Percentiles rank a stretch among this genome's conserved stretches.
Evolutionary conservation across 371 early-diverging fungal species (phyloP).

Genomic region (Mucor mucedo): DNA sequence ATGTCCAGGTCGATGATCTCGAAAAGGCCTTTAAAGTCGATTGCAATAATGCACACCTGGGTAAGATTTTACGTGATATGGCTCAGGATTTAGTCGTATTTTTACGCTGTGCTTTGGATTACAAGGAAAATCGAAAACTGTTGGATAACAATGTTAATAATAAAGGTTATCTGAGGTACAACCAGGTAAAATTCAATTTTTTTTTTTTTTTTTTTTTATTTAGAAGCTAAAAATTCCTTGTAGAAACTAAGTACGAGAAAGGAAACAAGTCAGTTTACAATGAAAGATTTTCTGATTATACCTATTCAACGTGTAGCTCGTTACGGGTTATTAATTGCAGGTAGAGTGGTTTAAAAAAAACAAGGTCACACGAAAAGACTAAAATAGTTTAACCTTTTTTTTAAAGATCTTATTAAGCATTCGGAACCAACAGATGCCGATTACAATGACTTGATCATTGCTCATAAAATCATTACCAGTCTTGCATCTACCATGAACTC

Average conservation of each 20-base stretch:
- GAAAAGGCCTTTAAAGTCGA: background rate
- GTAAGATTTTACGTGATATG: slow-evolving; percentile 19
- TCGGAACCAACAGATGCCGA: slow-evolving; percentile 42
- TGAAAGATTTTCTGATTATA: slow-evolving; percentile 46
- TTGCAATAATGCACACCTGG: slow-evolving; percentile 5
- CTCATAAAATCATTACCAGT: slow-evolving; percentile 41
- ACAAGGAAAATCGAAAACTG: slow-evolving; percentile 34
- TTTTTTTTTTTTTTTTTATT: background rate
- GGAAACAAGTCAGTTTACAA: slow-evolving; percentile 42
- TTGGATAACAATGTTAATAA: slow-evolving; percentile 21
- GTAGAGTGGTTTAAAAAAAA: slow-evolving; percentile 20
- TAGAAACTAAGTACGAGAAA: slow-evolving; percentile 35
- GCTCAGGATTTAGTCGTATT: slow-evolving; percentile 38
- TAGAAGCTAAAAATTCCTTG: background rate
- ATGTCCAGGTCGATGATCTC: slow-evolving; percentile 17
- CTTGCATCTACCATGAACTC: slow-evolving; percentile 51
- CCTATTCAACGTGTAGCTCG: slow-evolving; percentile 50
- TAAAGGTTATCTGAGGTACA: slow-evolving; percentile 28
- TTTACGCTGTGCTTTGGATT: slow-evolving; percentile 46
- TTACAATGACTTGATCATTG: slow-evolving; percentile 36
- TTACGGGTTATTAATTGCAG: slow-evolving; percentile 45
- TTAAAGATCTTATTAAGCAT: slow-evolving; percentile 46
- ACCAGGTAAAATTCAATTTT: slow-evolving; percentile 17
- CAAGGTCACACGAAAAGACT: background rate
- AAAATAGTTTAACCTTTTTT: background rate